phyloP scores from a whole-genome alignment of 345 rosid genomes.

The Raphanus sativus region DNA sequence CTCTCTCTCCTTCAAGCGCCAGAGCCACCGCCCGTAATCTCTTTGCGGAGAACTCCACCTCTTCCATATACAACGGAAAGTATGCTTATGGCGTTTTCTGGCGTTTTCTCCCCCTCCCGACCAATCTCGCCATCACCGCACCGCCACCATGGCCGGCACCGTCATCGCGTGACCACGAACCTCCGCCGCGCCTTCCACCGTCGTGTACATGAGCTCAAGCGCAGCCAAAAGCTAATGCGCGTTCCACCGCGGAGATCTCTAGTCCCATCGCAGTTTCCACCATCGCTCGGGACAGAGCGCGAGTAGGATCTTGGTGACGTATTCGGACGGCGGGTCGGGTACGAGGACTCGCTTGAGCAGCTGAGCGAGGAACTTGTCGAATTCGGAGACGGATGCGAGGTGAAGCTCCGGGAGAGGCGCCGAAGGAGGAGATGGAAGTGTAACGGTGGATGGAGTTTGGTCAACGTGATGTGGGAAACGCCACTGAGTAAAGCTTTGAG shows the following conservation, averaged over 20 bases:
- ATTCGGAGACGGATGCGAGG: conserved; percentile 51
- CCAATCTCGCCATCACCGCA: conserved; percentile 82
- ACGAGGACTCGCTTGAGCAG: conserved; percentile 66
- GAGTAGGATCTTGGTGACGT: conserved; percentile 68
- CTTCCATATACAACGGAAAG: conserved; percentile 60
- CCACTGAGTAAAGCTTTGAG: conserved; percentile 95
- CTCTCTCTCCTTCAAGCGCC: conserved; percentile 75
- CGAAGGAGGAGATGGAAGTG: too few species aligned
- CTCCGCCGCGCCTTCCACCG: conserved; percentile 73
- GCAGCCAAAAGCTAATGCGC: conserved; percentile 86
- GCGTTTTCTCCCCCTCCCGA: conserved; percentile 76
- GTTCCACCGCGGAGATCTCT: conserved; percentile 68
- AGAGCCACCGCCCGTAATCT: conserved; percentile 54
- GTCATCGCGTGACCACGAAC: conserved; percentile 75
- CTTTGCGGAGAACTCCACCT: conserved; percentile 25
- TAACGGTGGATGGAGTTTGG: conserved; percentile 45
- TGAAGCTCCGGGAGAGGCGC: conserved; percentile 65
- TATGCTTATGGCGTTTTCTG: conserved; percentile 86
- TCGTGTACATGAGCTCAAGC: conserved; percentile 77
- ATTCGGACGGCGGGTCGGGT: conserved; percentile 74
- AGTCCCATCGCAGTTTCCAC: conserved; percentile 68
- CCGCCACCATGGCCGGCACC: conserved; percentile 88
- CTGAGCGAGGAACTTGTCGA: conserved; percentile 65
- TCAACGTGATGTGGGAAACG: conserved; percentile 56
- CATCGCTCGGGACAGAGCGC: conserved; percentile 73